Conservation (phyloP, 208 protist genomes). For the Leishmania lainsoni region DNA sequence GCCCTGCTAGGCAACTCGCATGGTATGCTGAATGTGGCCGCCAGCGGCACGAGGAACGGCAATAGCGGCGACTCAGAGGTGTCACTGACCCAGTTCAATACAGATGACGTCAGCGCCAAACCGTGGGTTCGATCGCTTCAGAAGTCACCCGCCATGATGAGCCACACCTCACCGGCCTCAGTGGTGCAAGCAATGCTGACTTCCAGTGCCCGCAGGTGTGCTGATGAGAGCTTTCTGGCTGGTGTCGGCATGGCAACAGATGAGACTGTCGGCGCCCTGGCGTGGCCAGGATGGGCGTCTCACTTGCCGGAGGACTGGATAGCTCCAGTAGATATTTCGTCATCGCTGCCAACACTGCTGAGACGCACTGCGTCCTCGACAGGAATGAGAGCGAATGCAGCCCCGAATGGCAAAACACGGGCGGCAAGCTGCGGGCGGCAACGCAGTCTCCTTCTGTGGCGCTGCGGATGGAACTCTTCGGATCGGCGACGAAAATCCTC, state of each 20-base stretch:
- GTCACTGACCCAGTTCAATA: not conserved
- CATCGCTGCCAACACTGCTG: slow-evolving; percentile 12
- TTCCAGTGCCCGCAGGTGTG: not conserved
- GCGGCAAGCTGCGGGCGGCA: not conserved
- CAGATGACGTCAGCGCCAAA: not conserved
- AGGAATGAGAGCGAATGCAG: too few relatives aligned
- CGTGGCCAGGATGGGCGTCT: slow-evolving; percentile 21
- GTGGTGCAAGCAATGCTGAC: slow-evolving; percentile 1
- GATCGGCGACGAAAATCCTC: not conserved
- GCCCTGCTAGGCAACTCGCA: not conserved
- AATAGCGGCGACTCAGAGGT: not conserved
- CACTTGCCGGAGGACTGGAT: slow-evolving; percentile 26
- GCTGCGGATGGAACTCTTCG: not conserved
- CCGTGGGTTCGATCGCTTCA: slow-evolving; percentile 10
- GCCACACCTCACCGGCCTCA: not conserved
- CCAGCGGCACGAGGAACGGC: not conserved
- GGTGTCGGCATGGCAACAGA: not conserved
- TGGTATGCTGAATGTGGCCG: not conserved
- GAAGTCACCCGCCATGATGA: slow-evolving; percentile 13
- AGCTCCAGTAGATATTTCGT: slow-evolving; percentile 21
- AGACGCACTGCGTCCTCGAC: slow-evolving; percentile 8
- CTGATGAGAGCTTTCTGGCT: not conserved
- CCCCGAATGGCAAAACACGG: not conserved
- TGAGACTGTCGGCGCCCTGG: not conserved
- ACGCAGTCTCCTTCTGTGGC: not conserved